A percentile compares a stretch with the other conserved stretches of the same genome.
Conservation (phyloP, 1,284 basidiomycete genomes). For the Xanthoconium separans region DNA sequence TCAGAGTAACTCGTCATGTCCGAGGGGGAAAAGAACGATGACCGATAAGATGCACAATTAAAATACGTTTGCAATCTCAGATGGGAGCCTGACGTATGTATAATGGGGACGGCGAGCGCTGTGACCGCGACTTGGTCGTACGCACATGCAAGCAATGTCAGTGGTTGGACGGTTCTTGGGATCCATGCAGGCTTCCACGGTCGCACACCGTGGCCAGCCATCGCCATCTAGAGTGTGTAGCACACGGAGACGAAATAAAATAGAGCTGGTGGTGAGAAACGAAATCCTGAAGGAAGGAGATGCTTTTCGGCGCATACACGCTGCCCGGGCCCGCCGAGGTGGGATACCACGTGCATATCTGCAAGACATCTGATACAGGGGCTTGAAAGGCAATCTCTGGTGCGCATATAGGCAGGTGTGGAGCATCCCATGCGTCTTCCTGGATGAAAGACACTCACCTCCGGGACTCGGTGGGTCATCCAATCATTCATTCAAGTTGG, state of each 20-base stretch:
- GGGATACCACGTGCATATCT: not conserved
- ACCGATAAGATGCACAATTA: not conserved
- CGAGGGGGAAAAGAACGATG: not conserved
- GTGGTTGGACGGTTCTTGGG: not conserved
- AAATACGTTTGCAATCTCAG: not conserved
- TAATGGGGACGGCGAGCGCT: not conserved
- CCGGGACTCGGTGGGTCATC: not conserved
- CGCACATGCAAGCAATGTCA: not conserved
- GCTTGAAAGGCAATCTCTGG: not conserved
- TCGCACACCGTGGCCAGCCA: not conserved
- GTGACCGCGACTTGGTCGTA: not conserved
- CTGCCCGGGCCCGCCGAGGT: too few species aligned
- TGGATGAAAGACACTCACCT: not conserved
- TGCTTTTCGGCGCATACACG: not conserved
- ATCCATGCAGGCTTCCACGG: not conserved
- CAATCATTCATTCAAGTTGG: too few species aligned
- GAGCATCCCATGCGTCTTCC: too few species aligned
- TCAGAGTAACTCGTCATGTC: not conserved
- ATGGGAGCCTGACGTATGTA: not conserved
- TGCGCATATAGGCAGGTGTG: not conserved
- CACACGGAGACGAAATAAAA: not conserved
- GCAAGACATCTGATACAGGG: not conserved
- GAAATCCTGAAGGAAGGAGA: not conserved
- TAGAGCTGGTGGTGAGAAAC: not conserved
- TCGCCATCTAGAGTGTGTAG: not conserved